Base-by-base conservation (phyloP, 345 rosid species). In the Aethionema arabicum region DNA sequence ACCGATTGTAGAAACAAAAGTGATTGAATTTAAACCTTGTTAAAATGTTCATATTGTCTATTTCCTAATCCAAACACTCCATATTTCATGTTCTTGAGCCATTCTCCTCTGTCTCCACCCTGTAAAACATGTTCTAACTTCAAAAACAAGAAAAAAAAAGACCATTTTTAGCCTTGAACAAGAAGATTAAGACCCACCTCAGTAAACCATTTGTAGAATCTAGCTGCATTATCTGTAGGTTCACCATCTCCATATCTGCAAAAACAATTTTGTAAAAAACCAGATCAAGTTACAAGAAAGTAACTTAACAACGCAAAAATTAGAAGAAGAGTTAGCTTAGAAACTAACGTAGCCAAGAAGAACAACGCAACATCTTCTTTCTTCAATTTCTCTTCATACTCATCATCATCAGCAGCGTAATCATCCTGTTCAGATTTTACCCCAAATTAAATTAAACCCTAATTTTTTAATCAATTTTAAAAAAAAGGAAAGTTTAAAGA, bases 161-260 rank as follows among this genome's bases (percentile, higher is more conserved):
- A 51, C 27, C 41, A 59, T 14, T 41, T 4, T 5, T 0, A 46
- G 12, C 16, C 42, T 21, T 21, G 52, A 57, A 29, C 53, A 42
- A 32, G 61, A 53, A 10, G n/a, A 49, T 21, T 11, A 14, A 65
- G 55, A 67, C 56, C 64, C 58, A 95, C 98, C 88, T 95, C 99
- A 3, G 82, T 77, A 61, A 95, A 86, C 99, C 99, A 95, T 80
- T 95, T 95, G 69, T 83, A 88, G 80, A 95, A 95, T 81, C 96
- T 88, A 3, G 99, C 99, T 1, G 99, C 99, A 68, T 95, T 95
- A 32, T 95, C 99, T 0, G 99, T 95, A 9, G 99, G 99, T 70
- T 95, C 99, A 44, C 99, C 99, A 63, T 95, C 99, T 77, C 99
- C 99, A 51, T 95, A 95, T 65, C 99, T 95, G 63, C 65, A 73